Base-by-base conservation (phyloP, 371 early-diverging fungal species). In the Cladochytrium tenue region DNA sequence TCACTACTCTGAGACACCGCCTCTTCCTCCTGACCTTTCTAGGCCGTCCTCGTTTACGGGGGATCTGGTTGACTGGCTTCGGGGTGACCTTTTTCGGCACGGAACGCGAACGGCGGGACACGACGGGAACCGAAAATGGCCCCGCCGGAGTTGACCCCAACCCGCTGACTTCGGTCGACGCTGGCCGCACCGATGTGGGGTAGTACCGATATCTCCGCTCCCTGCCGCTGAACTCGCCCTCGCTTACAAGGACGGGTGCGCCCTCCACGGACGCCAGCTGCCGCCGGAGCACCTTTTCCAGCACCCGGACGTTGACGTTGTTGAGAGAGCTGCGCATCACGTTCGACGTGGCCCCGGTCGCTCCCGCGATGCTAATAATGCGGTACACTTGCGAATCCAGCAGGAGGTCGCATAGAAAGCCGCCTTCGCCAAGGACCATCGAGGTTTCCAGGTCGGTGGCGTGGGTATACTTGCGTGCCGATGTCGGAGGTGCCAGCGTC, bases 181-280 rank as follows among this genome's bases (percentile, higher is more conserved):
- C n/a, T n/a, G n/a, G n/a, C n/a, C n/a, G n/a, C n/a, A n/a, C n/a
- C n/a, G n/a, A n/a, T n/a, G 64, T 23, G 0, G 76, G 62, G 58
- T 36, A 84, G 60, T 74, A 82, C 13, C 86, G 80, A 60, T 78
- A 80, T 32, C 85, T 72, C 33, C 78, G 72, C 72, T 86, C 85
- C 15, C 83, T 77, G 0, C 86, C 86, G 3, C 72, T 58, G 61
- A 75, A 80, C 66, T 86, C 86, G 33, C 70, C 70, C 10, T 73
- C 73, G 13, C 43, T 20, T 2, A 64, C 32, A 1, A 56, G 32
- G 3, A 64, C 25, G 3, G 63, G 32, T 28, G 71, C 64, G 0
- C 70, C 64, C 2, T 62, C 52, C 15, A 5, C 32, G 31, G 57
- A 23, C 5, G 32, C 25, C 2, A 51, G 3, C 28, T 74, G 69